phyloP scores from a whole-genome alignment of 2,329 filamentous ascomycete genomes.

The Aspergillus quadricinctus region DNA sequence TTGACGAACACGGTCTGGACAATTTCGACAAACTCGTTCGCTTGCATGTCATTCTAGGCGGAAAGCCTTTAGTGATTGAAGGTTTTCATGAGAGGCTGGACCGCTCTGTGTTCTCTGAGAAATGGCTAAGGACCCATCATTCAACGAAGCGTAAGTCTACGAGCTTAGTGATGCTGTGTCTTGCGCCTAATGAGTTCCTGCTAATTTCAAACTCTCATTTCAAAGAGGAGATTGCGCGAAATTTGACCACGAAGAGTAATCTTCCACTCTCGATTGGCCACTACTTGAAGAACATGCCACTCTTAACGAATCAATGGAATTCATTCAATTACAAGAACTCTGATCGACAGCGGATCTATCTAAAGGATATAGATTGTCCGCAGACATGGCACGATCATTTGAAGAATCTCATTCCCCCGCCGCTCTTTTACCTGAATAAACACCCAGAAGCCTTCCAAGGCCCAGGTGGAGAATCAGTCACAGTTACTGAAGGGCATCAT shows the following conservation, averaged over 20 bases:
- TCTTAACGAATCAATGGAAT: slow-evolving; percentile 78
- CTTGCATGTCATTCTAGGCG: slow-evolving; percentile 76
- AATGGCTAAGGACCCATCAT: slow-evolving; percentile 76
- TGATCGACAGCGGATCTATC: slow-evolving; percentile 77
- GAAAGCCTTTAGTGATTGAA: slow-evolving; percentile 85
- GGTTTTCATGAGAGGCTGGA: slow-evolving; percentile 77
- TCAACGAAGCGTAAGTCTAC: slow-evolving; percentile 66
- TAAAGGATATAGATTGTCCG: slow-evolving; percentile 97
- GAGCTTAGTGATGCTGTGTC: neutral
- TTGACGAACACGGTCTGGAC: slow-evolving; percentile 69
- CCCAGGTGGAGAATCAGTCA: slow-evolving; percentile 48
- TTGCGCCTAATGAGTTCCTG: neutral
- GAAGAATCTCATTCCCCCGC: slow-evolving; percentile 70
- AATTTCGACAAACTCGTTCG: slow-evolving; percentile 82
- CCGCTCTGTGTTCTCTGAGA: slow-evolving; percentile 68
- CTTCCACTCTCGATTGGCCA: slow-evolving; percentile 84
- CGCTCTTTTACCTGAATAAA: slow-evolving; percentile 87
- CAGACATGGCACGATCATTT: slow-evolving; percentile 78
- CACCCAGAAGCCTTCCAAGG: slow-evolving; percentile 59
- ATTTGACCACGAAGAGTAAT: slow-evolving; percentile 67
- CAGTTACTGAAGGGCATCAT: slow-evolving; percentile 37
- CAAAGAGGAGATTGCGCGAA: slow-evolving; percentile 76
- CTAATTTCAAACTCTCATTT: slow-evolving; percentile 9
- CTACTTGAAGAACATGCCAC: slow-evolving; percentile 82
- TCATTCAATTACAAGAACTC: slow-evolving; percentile 72